Evolutionary conservation across 345 rosid species (phyloP).

Genomic region (Raphanus raphanistrum): DNA sequence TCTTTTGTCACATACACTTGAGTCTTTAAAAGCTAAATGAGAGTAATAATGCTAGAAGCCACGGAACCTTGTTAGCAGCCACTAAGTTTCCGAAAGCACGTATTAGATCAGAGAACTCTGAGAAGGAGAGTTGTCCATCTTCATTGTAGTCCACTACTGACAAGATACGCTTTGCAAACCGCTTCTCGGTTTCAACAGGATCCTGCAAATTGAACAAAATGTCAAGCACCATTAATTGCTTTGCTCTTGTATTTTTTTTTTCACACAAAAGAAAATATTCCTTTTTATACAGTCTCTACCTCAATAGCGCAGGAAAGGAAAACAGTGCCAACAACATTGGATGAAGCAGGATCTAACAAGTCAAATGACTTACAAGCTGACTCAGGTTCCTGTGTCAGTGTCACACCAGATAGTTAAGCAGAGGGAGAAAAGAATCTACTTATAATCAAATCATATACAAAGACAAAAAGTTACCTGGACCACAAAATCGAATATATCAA

Average conservation of each 20-base stretch:
- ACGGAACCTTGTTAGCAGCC: constrained; percentile 71
- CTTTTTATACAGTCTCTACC: constrained; percentile 40
- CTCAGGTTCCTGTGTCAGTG: constrained; percentile 51
- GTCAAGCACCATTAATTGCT: constrained; percentile 21
- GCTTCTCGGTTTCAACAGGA: constrained; percentile 83
- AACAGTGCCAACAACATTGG: constrained; percentile 65
- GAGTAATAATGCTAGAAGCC: constrained; percentile 8
- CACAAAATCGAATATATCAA: constrained; percentile 73
- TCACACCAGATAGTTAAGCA: background rate
- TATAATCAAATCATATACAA: background rate
- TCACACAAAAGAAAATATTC: background rate
- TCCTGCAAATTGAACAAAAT: constrained; percentile 51
- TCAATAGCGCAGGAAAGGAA: constrained; percentile 77
- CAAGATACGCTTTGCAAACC: constrained; percentile 81
- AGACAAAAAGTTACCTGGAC: constrained; percentile 38
- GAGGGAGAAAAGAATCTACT: background rate
- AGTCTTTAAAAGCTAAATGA: too few species aligned
- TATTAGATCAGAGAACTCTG: constrained; percentile 77
- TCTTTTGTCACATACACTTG: too few species aligned
- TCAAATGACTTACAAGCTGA: constrained; percentile 52
- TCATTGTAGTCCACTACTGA: constrained; percentile 80
- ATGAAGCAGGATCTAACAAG: constrained; percentile 68
- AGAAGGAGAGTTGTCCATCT: constrained; percentile 82
- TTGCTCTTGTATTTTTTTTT: background rate
- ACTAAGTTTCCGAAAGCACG: constrained; percentile 79